Percentiles rank a stretch among this genome's conserved stretches.
Conservation (phyloP, 441 rosid species). For the Eruca vesicaria region DNA sequence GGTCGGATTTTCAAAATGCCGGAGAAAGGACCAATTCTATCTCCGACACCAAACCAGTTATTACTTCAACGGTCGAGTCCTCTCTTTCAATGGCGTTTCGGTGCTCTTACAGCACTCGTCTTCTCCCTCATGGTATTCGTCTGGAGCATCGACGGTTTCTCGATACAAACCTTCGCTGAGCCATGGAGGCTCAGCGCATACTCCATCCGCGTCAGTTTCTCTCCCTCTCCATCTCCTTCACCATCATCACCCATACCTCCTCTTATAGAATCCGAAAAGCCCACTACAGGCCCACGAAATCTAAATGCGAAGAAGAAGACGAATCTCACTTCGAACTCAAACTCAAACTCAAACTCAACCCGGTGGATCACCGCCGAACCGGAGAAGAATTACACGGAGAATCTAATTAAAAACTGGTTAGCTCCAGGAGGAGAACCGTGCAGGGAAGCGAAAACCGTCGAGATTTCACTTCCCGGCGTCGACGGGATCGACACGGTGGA, state of each 20-base stretch:
- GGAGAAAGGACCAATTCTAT: conserved; percentile 50
- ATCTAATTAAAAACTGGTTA: conserved; percentile 57
- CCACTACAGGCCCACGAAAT: conserved; percentile 22
- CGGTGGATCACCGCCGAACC: conserved; percentile 56
- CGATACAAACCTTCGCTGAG: conserved; percentile 47
- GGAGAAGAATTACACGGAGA: conserved; percentile 49
- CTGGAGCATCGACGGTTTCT: conserved; percentile 76
- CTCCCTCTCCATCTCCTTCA: conserved; percentile 19
- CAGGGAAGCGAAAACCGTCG: conserved; percentile 54
- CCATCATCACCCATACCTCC: neutral
- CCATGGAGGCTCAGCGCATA: conserved; percentile 57
- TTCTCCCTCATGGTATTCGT: conserved; percentile 58
- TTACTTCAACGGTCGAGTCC: conserved; percentile 38
- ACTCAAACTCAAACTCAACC: no score
- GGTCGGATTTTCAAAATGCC: conserved; percentile 50
- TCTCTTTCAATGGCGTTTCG: conserved; percentile 71
- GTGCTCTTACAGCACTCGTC: conserved; percentile 58
- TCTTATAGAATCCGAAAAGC: conserved; percentile 1
- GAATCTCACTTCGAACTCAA: conserved; percentile 24
- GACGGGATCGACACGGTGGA: conserved; percentile 54
- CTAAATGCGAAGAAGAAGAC: conserved; percentile 6
- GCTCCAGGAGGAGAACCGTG: conserved; percentile 71
- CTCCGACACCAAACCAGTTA: conserved; percentile 34
- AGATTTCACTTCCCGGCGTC: conserved; percentile 52
- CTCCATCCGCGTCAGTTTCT: conserved; percentile 21